Evolutionary conservation across 2,329 filamentous ascomycete species (phyloP), one percentile per base, ranked within the genome.

Genomic region (Paracoccidioides lutzii): DNA sequence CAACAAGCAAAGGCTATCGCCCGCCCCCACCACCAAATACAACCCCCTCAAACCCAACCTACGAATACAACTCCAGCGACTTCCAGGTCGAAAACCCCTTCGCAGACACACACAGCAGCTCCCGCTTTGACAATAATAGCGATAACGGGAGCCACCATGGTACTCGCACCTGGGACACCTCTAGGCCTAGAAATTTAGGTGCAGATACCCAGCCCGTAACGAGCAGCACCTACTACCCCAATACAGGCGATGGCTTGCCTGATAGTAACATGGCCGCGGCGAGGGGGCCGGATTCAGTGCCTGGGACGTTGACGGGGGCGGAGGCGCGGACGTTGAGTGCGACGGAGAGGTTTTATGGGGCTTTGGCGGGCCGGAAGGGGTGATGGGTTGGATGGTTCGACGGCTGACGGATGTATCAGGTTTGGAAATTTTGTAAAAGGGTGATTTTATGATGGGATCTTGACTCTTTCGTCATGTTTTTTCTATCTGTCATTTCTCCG

Each of bases 51-150:
- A 10, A 3, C 30, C 33, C 5, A 22, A 59, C 62, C 30, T 68
- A 67, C 53, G 67, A 73, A 55, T 72, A 72, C 53, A 68, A 68
- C 8, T 62, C 71, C 6, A 66, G 67, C 46, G 69, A 72, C 42
- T 72, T 68, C 56, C 67, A 70, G 53, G 69, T 72, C 22, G 69
- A 70, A 57, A 71, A 73, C 55, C 71, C 71, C 6, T 73, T 73
- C 50, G 71, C 70, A 4, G 71, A 73, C 40, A 60, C 55, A 38
- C 59, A 55, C 60, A 63, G 63, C 42, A 61, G 59, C 46, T 54
- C 63, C 2, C 15, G 7, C 5, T 32, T 30, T 9, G 45, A 56
- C 32, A 51, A 22, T 10, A 15, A 33, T n/a, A 35, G 40, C 35
- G 37, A 52, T 6, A 35, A 30, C 33, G 5, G 42, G 15, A 15